Conservation (phyloP, 2,329 filamentous ascomycete genomes). For the Botryotinia narcissicola region DNA sequence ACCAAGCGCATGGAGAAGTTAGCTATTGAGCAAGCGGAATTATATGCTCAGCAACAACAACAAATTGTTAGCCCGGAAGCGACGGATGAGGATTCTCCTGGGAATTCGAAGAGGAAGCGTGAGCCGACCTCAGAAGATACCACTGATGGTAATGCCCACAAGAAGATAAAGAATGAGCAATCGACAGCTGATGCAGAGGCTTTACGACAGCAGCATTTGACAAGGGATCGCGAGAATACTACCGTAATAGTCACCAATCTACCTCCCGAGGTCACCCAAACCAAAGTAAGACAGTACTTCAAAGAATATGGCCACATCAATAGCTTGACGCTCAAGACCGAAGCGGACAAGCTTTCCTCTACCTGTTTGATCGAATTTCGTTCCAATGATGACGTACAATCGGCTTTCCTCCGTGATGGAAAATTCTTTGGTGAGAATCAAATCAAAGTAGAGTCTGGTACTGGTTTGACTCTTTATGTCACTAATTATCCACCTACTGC, state of each 20-base stretch:
- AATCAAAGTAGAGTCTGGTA: conserved; percentile 72
- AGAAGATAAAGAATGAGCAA: conserved; percentile 57
- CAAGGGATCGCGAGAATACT: conserved; percentile 87
- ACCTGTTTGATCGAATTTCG: conserved; percentile 85
- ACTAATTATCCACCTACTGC: conserved; percentile 83
- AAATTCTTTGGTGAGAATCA: conserved; percentile 73
- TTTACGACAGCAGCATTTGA: conserved; percentile 47
- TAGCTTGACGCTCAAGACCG: conserved; percentile 65
- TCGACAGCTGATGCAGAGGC: conserved; percentile 40
- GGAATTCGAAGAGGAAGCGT: conserved; percentile 68
- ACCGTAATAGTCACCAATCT: conserved; percentile 79
- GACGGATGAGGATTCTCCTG: conserved; percentile 29
- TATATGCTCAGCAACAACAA: conserved; percentile 44
- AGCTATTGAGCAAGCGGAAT: conserved; percentile 56
- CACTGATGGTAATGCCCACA: conserved; percentile 52
- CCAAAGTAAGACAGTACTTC: conserved; percentile 83
- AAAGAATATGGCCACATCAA: conserved; percentile 84
- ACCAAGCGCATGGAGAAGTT: conserved; percentile 64
- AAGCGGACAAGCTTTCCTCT: conserved; percentile 57
- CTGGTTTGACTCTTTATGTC: conserved; percentile 79
- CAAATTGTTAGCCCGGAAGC: conserved; percentile 36
- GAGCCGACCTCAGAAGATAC: conserved; percentile 53
- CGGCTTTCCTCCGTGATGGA: conserved; percentile 76
- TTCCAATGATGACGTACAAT: conserved; percentile 72
- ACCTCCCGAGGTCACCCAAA: conserved; percentile 66